These are phyloP conservation scores for Gossypium gossypioides DNA, from an alignment of 441 rosid genomes.

Conservation along the genomic window DNA sequence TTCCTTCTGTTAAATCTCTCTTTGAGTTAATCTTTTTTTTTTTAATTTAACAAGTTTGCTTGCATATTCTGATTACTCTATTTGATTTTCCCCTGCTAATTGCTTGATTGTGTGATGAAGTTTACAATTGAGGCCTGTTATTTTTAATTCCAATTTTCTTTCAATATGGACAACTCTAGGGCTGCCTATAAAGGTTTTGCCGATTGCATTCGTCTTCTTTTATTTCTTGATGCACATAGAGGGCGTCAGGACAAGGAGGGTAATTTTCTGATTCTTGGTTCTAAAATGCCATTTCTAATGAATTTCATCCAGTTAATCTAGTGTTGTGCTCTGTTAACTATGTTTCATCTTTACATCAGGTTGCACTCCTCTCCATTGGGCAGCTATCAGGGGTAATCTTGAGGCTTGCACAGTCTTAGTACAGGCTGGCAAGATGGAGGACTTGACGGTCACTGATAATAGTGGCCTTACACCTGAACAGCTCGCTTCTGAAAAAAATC, in stretches of 20 bases:
- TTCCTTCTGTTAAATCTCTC: neutral
- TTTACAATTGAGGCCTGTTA: constrained; percentile 5
- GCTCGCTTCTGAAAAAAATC: constrained; percentile 93
- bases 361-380: constrained; percentile 98
- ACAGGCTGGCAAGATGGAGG: constrained; percentile 94
- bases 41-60: neutral
- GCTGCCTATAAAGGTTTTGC: constrained; percentile 99
- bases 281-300: constrained; percentile 1
- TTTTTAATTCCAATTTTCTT: constrained; percentile 9
- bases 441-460: constrained; percentile 73
- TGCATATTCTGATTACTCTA: neutral
- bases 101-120: constrained; percentile 5
- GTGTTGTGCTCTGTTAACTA: neutral
- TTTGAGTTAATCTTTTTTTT: neutral
- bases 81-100: neutral
- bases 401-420: constrained; percentile 97
- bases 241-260: constrained; percentile 97
- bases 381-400: constrained; percentile 91
- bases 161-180: constrained; percentile 47
- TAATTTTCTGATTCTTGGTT: constrained; percentile 15
- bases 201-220: constrained; percentile 80
- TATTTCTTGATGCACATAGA: constrained; percentile 82
- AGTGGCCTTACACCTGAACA: constrained; percentile 94
- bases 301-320: neutral
- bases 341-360: constrained; percentile 37